phyloP scores from a whole-genome alignment of 2,329 filamentous ascomycete genomes.

The Sporothrix sp. region DNA sequence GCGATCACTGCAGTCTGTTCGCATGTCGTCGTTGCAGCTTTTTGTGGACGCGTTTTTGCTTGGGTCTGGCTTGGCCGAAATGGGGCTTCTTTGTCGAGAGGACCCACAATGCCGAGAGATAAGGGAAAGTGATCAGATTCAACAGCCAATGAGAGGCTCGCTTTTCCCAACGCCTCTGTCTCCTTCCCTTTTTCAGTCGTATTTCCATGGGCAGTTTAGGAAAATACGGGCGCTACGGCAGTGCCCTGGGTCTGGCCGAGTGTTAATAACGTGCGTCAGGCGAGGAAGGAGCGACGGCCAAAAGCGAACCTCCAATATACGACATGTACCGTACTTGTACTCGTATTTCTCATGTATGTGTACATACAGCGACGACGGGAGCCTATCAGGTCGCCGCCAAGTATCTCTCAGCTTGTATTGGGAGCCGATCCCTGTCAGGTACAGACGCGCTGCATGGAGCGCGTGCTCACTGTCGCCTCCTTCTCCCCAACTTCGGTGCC shows the following conservation, averaged over 20 bases:
- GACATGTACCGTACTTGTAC: no score
- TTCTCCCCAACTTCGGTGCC: not conserved
- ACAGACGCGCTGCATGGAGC: not conserved
- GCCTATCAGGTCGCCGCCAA: not conserved
- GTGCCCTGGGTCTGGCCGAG: not conserved
- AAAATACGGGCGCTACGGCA: constrained; percentile 1
- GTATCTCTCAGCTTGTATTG: no score
- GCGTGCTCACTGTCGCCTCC: not conserved
- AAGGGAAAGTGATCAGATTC: constrained; percentile 12
- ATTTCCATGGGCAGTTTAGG: not conserved
- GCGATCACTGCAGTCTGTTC: not conserved
- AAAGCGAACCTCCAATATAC: no score
- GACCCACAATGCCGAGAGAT: constrained; percentile 18
- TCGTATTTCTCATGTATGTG: constrained; percentile 3
- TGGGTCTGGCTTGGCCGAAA: not conserved
- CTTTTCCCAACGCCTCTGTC: not conserved
- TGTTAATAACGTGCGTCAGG: not conserved
- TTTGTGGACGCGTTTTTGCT: not conserved
- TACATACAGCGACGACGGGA: not conserved
- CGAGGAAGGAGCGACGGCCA: no score
- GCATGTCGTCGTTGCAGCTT: not conserved
- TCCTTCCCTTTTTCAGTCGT: not conserved
- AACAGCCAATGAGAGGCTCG: constrained; percentile 5
- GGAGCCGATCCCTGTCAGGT: not conserved
- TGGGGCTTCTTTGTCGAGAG: not conserved